Conservation (phyloP, 192 early-diverging fungal genomes). For the Irineochytrium annulatum region DNA sequence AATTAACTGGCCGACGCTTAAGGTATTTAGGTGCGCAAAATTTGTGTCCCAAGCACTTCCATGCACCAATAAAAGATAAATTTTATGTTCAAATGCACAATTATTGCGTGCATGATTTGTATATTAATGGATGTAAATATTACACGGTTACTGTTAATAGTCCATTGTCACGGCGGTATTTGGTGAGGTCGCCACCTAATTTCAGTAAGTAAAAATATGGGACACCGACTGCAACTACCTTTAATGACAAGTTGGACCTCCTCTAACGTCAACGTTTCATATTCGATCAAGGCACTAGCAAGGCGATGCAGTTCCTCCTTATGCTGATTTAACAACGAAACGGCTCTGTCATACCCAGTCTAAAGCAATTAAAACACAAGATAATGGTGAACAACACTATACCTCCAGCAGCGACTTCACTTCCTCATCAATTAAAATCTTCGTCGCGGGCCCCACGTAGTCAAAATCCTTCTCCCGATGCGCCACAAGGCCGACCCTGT, state of each 20-base stretch:
- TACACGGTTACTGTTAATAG: too few relatives aligned
- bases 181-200: too few relatives aligned
- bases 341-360: slow-evolving; percentile 66
- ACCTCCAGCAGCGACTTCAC: slow-evolving; percentile 73
- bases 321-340: slow-evolving; percentile 65
- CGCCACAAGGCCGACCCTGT: slow-evolving; percentile 81
- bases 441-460: slow-evolving; percentile 67
- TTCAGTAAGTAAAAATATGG: background rate
- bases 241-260: slow-evolving; percentile 78
- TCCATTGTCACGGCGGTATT: too few relatives aligned
- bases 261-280: slow-evolving; percentile 87
- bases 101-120: too few relatives aligned
- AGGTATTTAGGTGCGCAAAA: too few relatives aligned
- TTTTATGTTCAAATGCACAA: too few relatives aligned
- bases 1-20: too few relatives aligned
- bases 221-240: slow-evolving; percentile 43
- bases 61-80: too few relatives aligned
- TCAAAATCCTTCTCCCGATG: slow-evolving; percentile 73
- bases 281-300: slow-evolving; percentile 88
- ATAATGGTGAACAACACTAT: slow-evolving; percentile 20
- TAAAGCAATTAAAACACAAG: slow-evolving; percentile 17
- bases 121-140: too few relatives aligned
- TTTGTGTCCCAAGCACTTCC: too few relatives aligned
- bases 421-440: slow-evolving; percentile 80
- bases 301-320: slow-evolving; percentile 86